Evolutionary conservation across 2,329 filamentous ascomycete genomes (phyloP).

Genomic region (Fusarium xyrophilum): DNA sequence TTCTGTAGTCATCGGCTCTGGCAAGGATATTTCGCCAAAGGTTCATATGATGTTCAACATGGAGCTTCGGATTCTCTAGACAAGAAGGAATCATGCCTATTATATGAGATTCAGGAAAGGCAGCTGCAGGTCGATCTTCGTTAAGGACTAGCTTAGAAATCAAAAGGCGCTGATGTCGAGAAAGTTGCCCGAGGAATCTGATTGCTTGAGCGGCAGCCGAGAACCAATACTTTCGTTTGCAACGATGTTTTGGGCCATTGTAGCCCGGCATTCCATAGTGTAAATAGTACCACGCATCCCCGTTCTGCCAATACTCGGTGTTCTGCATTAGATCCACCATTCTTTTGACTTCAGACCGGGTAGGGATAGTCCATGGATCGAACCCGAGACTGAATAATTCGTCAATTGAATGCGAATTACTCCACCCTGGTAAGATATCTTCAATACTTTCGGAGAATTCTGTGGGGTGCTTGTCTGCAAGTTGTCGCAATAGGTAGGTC

Average conservation of each 20-base stretch:
- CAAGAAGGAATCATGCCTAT: not conserved
- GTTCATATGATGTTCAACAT: fast-evolving
- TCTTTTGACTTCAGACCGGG: not conserved
- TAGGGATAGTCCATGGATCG: not conserved
- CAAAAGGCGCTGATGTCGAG: fast-evolving
- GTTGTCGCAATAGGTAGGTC: fast-evolving
- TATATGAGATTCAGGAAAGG: not conserved
- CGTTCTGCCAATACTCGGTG: fast-evolving
- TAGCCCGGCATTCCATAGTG: fast-evolving
- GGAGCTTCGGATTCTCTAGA: fast-evolving
- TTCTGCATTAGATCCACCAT: not conserved
- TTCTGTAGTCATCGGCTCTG: fast-evolving
- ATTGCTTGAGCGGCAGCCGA: not conserved
- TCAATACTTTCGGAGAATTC: fast-evolving
- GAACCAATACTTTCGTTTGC: not conserved
- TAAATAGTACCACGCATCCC: fast-evolving
- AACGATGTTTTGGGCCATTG: not conserved
- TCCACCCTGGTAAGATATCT: fast-evolving
- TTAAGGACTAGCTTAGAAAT: fast-evolving
- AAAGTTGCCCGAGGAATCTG: fast-evolving
- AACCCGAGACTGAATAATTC: fast-evolving
- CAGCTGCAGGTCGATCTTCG: fast-evolving
- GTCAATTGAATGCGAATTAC: not conserved
- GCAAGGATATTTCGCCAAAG: not conserved
- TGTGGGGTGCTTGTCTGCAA: not conserved